These are phyloP conservation scores for Diaporthe helianthi DNA, from an alignment of 2,329 filamentous ascomycete species.

Conservation along the genomic window DNA sequence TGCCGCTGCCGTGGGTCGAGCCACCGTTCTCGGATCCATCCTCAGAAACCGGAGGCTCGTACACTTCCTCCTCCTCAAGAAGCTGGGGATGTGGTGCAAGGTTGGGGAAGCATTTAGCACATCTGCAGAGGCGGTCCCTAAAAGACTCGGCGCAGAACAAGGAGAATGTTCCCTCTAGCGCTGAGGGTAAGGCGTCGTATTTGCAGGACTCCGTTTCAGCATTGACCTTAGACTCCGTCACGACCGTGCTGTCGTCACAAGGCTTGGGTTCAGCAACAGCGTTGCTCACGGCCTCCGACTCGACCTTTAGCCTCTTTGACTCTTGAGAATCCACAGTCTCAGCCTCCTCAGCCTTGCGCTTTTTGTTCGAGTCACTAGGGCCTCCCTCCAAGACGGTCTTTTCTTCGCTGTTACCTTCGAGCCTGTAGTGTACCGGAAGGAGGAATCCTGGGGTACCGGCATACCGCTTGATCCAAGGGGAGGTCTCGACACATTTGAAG, in stretches of 20 bases:
- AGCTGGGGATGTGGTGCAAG: conserved; percentile 79
- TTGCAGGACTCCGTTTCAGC: conserved; percentile 57
- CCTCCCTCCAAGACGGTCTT: not conserved
- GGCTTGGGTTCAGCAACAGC: conserved; percentile 31
- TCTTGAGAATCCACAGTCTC: conserved; percentile 45
- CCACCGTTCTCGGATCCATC: conserved; percentile 62
- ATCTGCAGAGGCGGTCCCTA: conserved; percentile 83
- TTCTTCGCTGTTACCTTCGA: conserved; percentile 36
- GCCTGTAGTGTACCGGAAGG: conserved; percentile 66
- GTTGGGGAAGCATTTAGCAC: conserved; percentile 77
- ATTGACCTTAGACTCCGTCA: conserved; percentile 34
- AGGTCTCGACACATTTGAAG: conserved; percentile 88
- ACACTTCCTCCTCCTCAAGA: conserved; percentile 91
- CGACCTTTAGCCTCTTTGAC: conserved; percentile 61
- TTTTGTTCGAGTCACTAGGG: conserved; percentile 50
- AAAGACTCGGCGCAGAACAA: conserved; percentile 84
- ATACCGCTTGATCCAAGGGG: conserved; percentile 92
- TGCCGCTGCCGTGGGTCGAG: conserved; percentile 75
- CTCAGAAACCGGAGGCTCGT: conserved; percentile 87
- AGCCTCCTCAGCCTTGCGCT: conserved; percentile 71
- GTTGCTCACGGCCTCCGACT: conserved; percentile 41
- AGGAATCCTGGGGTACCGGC: conserved; percentile 83
- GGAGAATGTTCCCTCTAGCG: conserved; percentile 70
- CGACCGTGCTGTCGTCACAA: not conserved
- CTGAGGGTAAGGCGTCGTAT: conserved; percentile 61